phyloP scores from a whole-genome alignment of 164 flowering plant species.

The Tinospora cordifolia region DNA sequence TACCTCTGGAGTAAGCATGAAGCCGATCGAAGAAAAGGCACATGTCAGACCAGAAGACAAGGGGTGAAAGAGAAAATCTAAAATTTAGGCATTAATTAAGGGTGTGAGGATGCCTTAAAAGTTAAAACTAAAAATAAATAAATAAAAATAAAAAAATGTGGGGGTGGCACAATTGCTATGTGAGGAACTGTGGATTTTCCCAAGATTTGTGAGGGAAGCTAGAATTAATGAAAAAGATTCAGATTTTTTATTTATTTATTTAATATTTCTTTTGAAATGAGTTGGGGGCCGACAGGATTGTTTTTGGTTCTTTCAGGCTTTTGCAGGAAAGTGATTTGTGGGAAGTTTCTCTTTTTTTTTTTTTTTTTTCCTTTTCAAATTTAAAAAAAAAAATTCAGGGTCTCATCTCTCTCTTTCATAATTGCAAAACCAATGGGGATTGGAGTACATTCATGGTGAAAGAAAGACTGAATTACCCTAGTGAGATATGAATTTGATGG shows the following conservation, averaged over 20 bases:
- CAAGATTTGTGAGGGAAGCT: conserved; percentile 6
- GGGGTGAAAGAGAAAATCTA: no score
- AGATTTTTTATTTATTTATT: conserved; percentile 1
- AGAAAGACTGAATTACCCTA: conserved; percentile 3
- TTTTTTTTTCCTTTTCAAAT: conserved; percentile 1
- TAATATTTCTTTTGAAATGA: background rate
- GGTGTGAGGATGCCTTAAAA: no score
- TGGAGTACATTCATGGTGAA: background rate
- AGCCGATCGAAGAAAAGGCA: no score
- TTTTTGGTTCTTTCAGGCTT: conserved; percentile 20
- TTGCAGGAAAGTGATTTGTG: conserved; percentile 32
- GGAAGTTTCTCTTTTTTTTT: conserved; percentile 17
- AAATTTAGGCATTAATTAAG: no score
- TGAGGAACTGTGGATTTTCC: conserved; percentile 15
- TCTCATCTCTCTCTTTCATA: background rate
- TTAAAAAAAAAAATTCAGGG: background rate
- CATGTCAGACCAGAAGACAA: no score
- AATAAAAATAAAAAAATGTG: no score
- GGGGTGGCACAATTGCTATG: background rate
- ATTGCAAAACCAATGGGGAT: conserved; percentile 3
- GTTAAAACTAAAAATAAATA: no score
- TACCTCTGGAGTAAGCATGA: no score
- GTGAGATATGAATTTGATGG: background rate
- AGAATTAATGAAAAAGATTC: conserved; percentile 15
- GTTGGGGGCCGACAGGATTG: conserved; percentile 16